phyloP scores from a whole-genome alignment of 1,139 yeast species.

The Suhomyces choctaworum region DNA sequence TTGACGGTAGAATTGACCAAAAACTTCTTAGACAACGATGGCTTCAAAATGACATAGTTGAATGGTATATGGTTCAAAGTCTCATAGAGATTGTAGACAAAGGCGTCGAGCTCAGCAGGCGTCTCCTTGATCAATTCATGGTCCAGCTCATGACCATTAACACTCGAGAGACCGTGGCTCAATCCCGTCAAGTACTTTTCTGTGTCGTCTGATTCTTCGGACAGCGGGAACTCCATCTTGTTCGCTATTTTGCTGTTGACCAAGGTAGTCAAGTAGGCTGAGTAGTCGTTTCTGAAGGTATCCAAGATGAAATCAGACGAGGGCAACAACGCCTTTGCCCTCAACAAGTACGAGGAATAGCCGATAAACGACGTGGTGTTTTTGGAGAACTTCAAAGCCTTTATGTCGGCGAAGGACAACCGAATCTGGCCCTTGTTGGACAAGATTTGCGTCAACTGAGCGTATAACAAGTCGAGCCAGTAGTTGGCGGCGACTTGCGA shows the following conservation, averaged over 20 bases:
- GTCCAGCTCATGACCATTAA: slow-evolving; percentile 7
- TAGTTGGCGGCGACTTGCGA: slow-evolving; percentile 39
- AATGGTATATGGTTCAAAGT: slow-evolving; percentile 28
- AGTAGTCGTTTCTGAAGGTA: slow-evolving; percentile 34
- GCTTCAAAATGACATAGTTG: slow-evolving; percentile 25
- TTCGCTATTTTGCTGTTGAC: slow-evolving; percentile 23
- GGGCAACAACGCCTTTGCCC: slow-evolving; percentile 17
- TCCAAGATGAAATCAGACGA: slow-evolving; percentile 23
- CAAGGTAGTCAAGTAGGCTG: slow-evolving; percentile 27
- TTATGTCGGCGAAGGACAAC: slow-evolving; percentile 20
- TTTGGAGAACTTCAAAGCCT: slow-evolving; percentile 25
- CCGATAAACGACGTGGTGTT: slow-evolving; percentile 31
- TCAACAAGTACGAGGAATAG: slow-evolving; percentile 32
- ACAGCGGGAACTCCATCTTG: slow-evolving; percentile 36
- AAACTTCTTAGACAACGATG: slow-evolving; percentile 33
- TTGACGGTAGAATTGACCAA: slow-evolving; percentile 33
- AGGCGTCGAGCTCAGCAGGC: slow-evolving; percentile 29
- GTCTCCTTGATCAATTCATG: slow-evolving; percentile 7
- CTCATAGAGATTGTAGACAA: slow-evolving; percentile 37
- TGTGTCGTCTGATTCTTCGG: slow-evolving; percentile 21
- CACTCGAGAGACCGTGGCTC: slow-evolving; percentile 5
- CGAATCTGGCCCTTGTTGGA: slow-evolving; percentile 22
- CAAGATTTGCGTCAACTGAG: slow-evolving; percentile 26
- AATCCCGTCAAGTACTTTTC: slow-evolving; percentile 6
- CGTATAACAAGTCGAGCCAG: slow-evolving; percentile 40